Evolutionary conservation across 306 rosid species (phyloP), one percentile per base, ranked within the genome.

Genomic region (Alnus glutinosa): DNA sequence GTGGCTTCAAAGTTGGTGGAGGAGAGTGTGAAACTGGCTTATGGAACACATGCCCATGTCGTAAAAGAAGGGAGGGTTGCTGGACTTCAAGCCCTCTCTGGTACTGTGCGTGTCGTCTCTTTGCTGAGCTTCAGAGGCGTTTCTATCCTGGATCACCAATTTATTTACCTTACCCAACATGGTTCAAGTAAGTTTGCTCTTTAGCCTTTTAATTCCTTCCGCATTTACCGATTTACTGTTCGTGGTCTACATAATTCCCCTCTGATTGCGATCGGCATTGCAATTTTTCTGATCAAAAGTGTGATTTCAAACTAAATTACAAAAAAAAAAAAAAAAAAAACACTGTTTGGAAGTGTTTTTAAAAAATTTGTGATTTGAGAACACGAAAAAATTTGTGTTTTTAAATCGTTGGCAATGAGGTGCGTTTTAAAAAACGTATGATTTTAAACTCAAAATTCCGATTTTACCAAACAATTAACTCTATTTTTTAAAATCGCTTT

Each of bases 41-140:
- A 85, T 70, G 88, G 85, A 70, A 78, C 81, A 68, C 78, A 81
- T 49, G 78, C 83, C n/a, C 32, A 70, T 70, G 64, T 81, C 4
- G 14, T 79, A 3, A 63, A 72, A 28, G 83, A 81, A 15, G 70
- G 78, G 36, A 67, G 78, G 64, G 63, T 61, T 28, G 80, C 80
- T 37, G 88, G 85, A 51, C 32, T 85, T 75, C 83, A 74, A 76
- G 83, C 85, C 23, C 73, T 85, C 8, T 85, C 88, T 12, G 88
- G 88, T 2, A 85, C 88, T 54, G 88, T 30, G 83, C 88, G 0
- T 85, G 88, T 63, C 88, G 85, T 23, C 75, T 85, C 32, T 78
- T 85, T 63, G 83, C 88, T 70, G 88, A 85, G 55, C 78, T 85
- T 52, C 88, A 85, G 57, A 74, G 72, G 78, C 85, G 76, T 44